Evolutionary conservation across 495 filamentous ascomycete species (phyloP), one percentile per base, ranked within the genome.

Genomic region (Astrocystis sublimbata): DNA sequence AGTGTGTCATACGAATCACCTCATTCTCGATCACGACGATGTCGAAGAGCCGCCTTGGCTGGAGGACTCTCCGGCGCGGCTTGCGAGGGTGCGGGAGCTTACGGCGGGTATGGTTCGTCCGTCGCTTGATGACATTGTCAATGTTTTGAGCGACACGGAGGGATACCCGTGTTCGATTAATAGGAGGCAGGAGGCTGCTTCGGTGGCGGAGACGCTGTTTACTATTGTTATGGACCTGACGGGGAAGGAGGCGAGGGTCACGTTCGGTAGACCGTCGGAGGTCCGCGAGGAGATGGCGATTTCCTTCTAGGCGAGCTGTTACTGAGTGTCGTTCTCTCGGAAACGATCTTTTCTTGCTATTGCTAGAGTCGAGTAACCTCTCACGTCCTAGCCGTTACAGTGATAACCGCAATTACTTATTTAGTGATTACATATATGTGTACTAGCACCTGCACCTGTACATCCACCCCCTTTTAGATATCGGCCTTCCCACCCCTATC

Each of bases 1-100:
- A 7, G 73, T 90, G 3, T 78, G 75, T 3, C 88, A 91, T 68
- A 82, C 87, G 19, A 91, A 90, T 65, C 87, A 90, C 60, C 83
- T 85, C 42, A 52, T 89, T 26, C 52, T 68, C 19, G 65, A 71
- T 7, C 65, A 70, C 24, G 21, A 55, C 1, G 68, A 65, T 15
- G 76, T 82, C 13, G 73, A 79, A 12, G 82, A 86, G 61, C 0
- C 79, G 1, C 67, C 75, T 2, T 86, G 83, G 81, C 64, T 85
- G 10, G 69, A 71, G n/a, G 85, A 86, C 54, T 87, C 85, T 4
- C 73, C 74, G 0, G 65, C 75, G 9, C 76, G 86, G 2, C 67
- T 87, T 28, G 68, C 73, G 21, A 75, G 83, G 3, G 73, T 85
- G 33, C 62, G 64, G 7, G 67, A 82, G 64, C 73, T 85, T 55